Evolutionary conservation across 768 basidiomycete genomes (phyloP), one percentile per base, ranked within the genome.

Genomic region (Trametes meyenii): DNA sequence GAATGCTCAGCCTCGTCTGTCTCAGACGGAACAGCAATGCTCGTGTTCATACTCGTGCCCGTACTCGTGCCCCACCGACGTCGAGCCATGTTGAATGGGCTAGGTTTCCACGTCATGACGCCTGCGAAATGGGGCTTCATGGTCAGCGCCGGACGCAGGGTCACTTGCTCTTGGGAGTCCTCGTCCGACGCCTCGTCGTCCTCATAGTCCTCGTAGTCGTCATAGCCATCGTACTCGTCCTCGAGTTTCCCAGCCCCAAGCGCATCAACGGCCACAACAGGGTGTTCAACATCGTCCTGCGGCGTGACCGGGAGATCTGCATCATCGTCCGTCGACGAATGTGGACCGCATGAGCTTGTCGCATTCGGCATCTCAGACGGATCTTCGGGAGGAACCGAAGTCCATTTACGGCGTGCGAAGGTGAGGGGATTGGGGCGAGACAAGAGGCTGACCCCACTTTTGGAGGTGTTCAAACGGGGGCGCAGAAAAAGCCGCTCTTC

Each of bases 401-500:
- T 69, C 73, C 73, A 74, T 56, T 70, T 74, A 33, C 72, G 72
- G 53, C 74, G 73, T 29, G 74, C 74, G 51, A 72, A 74, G 4
- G 70, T 66, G 50, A 70, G 69, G 10, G 74, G 74, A 53, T 75
- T 75, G 17, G 74, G 74, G 17, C 69, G 64, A 60, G 64, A 55
- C 38, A 70, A 55, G 50, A 70, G 59, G 46, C 64, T 46, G 23
- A 40, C 36, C 36, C 66, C 61, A 38, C 50, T 62, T 60, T 40
- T 70, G 3, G 60, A 33, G 42, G 50, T 21, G 35, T 51, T 62
- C 61, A 63, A 17, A 10, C 55, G 45, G 8, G 58, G 57, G 14
- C 66, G 65, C 40, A 64, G 55, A 52, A 59, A 65, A 42, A 48
- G 42, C 40, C 43, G 21, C 35, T 67, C 66, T 43, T 66, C 62